phyloP scores from a whole-genome alignment of 768 basidiomycete genomes.

The Russula compacta region DNA sequence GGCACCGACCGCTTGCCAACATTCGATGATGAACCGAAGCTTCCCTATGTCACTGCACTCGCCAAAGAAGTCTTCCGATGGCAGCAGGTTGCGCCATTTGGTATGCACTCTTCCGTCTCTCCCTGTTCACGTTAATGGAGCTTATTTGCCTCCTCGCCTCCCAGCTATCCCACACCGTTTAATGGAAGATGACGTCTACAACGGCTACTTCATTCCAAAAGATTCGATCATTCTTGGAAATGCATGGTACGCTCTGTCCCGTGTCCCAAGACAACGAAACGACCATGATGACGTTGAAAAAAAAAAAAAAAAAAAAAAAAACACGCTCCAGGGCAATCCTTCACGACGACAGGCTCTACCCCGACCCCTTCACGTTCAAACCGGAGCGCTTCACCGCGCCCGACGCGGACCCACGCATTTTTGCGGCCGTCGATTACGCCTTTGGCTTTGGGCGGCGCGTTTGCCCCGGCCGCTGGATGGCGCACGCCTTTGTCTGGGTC shows the following conservation, averaged over 20 bases:
- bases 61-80: constrained; percentile 23
- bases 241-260: constrained; percentile 7
- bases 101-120: not conserved
- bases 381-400: constrained; percentile 25
- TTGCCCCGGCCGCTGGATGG: constrained; percentile 22
- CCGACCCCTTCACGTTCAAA: constrained; percentile 25
- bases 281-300: too few species aligned
- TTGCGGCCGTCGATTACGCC: constrained; percentile 16
- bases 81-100: constrained; percentile 21
- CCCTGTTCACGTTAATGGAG: not conserved
- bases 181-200: constrained; percentile 21
- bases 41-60: constrained; percentile 22
- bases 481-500: constrained; percentile 17
- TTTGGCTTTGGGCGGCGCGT: constrained; percentile 23
- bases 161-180: constrained; percentile 21
- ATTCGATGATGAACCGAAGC: constrained; percentile 19
- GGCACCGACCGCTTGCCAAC: constrained; percentile 24
- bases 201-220: constrained; percentile 24
- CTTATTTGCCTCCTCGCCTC: not conserved
- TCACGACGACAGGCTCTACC: constrained; percentile 24
- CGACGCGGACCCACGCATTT: constrained; percentile 7
- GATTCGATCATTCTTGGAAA: constrained; percentile 18
- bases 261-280: too few species aligned
- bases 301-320: too few species aligned
- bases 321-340: constrained; percentile 14